Percentiles rank a stretch among this genome's conserved stretches.
Evolutionary conservation across 2,329 filamentous ascomycete genomes (phyloP).

Genomic region (Lasiodiplodia citricola): DNA sequence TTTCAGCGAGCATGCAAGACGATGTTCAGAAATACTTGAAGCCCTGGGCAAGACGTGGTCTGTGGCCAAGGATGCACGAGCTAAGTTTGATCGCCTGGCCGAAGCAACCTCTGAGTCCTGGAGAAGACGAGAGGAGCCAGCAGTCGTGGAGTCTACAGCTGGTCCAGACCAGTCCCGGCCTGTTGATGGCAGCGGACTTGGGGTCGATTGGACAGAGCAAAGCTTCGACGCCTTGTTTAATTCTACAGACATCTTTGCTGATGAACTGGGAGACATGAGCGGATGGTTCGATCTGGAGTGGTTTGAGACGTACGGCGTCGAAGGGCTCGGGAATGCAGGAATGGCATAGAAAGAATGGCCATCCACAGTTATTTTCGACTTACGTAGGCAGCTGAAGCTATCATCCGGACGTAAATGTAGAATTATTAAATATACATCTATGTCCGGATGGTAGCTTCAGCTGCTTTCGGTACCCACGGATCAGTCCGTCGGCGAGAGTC

Average conservation of each 20-base stretch:
- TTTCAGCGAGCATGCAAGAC: slow-evolving; percentile 51
- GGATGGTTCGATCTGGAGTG: slow-evolving; percentile 22
- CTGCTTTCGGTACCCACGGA: background rate
- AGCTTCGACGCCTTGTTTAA: background rate
- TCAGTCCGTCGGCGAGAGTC: slow-evolving; percentile 3
- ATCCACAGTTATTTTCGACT: no score
- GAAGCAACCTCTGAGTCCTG: slow-evolving; percentile 16
- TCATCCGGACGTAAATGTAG: no score
- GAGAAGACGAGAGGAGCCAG: background rate
- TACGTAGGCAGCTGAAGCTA: no score
- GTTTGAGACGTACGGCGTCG: slow-evolving; percentile 13
- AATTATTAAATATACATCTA: no score
- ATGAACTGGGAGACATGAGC: slow-evolving; percentile 13
- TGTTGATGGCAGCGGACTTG: background rate
- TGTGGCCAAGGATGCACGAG: slow-evolving; percentile 48
- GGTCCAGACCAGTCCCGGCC: background rate
- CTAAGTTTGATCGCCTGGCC: slow-evolving; percentile 4
- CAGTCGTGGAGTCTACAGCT: background rate
- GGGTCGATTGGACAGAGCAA: background rate
- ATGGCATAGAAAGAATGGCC: background rate
- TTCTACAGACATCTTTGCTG: background rate
- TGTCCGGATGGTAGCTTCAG: no score
- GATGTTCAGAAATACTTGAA: slow-evolving; percentile 55
- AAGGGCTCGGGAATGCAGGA: background rate
- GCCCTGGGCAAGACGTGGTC: slow-evolving; percentile 60